Evolutionary conservation across 1,284 basidiomycete species (phyloP), one percentile per base, ranked within the genome.

Genomic region (Ceraceosorus bombacis): DNA sequence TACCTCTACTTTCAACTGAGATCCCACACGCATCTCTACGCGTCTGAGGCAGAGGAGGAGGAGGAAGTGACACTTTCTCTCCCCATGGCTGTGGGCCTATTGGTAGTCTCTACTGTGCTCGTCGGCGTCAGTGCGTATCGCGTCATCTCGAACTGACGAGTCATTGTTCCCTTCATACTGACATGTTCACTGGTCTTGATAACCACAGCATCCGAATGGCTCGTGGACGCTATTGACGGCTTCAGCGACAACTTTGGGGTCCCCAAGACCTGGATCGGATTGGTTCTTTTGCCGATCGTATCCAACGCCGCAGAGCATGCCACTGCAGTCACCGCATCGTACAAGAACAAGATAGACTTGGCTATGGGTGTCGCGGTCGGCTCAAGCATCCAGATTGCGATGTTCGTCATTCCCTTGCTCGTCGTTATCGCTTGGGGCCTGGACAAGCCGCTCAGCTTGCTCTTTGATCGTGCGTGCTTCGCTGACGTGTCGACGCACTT

Each of bases 401-500:
- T 72, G 36, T 73, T 73, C 50, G 71, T 73, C 12, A 64, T 73
- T 37, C 71, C 71, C 5, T 53, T 73, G 49, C 59, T 73, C 7
- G 70, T 72, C n/a, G 54, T 72, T 41, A 71, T 73, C 53, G 67
- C 63, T 5, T 73, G 71, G 71, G 71, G 70, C 49, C 70, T 65
- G 4, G 64, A 59, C 39, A 70, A 69, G 51, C 71, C 71, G 0
- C 57, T 73, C 41, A 66, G 63, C 6, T 55, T 73, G 17, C 65
- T 73, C 9, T 71, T 73, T 39, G 71, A 73, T 48, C 71, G 27
- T 27, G 27, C 27, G 27, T 27, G 27, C 27, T 27, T 27, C 27
- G n/a, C 27, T 3, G 27, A 27, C 27, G 27, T 27, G 27, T 27
- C 27, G 27, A 27, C 27, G 27, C 27, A 27, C 27, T 27, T 27